Percentiles rank a stretch among this genome's conserved stretches.
Conservation (phyloP, 2,329 filamentous ascomycete species). For the Fusarium xyrophilum region DNA sequence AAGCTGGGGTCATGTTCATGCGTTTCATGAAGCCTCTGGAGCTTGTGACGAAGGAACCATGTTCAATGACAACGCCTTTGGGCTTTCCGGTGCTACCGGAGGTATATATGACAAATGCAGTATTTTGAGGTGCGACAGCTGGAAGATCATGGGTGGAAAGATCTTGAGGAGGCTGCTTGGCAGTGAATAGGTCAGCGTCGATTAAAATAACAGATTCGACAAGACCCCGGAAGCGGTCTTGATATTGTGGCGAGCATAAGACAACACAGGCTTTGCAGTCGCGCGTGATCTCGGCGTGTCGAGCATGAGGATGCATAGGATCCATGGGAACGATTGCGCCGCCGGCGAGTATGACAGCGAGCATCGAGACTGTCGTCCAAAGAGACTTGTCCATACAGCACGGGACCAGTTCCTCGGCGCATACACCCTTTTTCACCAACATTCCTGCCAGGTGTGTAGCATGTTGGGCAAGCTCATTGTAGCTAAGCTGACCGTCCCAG, state of each 20-base stretch:
- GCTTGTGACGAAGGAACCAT: conserved; percentile 19
- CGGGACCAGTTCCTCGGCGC: conserved; percentile 4
- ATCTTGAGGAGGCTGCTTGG: background rate
- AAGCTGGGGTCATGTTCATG: conserved; percentile 8
- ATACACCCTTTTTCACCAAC: conserved; percentile 6
- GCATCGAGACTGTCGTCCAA: conserved; percentile 36
- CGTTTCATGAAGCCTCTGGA: conserved; percentile 15
- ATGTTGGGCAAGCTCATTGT: background rate
- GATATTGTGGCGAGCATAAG: conserved; percentile 10
- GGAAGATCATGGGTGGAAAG: background rate
- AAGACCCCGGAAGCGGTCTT: conserved; percentile 1
- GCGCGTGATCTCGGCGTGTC: conserved; percentile 11
- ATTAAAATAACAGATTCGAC: background rate
- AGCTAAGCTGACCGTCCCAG: conserved; percentile 34
- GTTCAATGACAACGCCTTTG: conserved; percentile 36
- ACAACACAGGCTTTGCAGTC: conserved; percentile 14
- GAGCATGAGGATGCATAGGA: conserved; percentile 23
- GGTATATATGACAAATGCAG: conserved; percentile 33
- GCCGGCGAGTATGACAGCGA: conserved; percentile 38
- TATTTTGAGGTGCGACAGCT: background rate
- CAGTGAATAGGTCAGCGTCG: background rate
- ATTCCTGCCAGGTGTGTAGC: no score
- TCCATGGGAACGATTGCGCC: conserved; percentile 39
- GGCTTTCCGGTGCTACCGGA: conserved; percentile 39
- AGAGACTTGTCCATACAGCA: conserved; percentile 39